These are phyloP conservation scores for Beta macrorhiza DNA, from an alignment of 179 eudicot genomes.

Conservation along the genomic window DNA sequence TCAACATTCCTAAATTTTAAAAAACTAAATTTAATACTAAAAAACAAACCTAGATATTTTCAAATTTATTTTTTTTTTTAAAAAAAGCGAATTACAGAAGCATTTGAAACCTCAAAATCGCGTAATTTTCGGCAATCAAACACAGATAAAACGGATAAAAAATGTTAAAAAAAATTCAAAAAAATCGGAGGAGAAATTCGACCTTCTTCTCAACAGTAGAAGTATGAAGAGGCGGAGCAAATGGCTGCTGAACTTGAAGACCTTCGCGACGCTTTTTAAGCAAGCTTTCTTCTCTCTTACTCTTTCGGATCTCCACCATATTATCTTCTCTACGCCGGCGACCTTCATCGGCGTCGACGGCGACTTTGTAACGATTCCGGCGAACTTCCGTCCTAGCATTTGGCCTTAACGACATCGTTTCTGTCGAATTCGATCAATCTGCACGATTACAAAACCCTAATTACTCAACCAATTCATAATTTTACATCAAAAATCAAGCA, in stretches of 20 bases:
- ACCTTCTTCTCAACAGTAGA: constrained; percentile 61
- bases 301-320: constrained; percentile 84
- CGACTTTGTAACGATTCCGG: constrained; percentile 72
- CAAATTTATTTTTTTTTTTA: no score
- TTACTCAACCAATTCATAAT: background rate
- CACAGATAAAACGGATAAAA: background rate
- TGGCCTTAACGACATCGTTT: constrained; percentile 65
- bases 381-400: constrained; percentile 61
- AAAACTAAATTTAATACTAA: no score
- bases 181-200: background rate
- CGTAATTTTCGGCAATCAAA: background rate
- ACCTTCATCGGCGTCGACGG: constrained; percentile 85
- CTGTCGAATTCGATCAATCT: background rate
- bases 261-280: constrained; percentile 86
- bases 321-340: constrained; percentile 78
- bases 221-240: constrained; percentile 38
- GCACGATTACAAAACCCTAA: constrained; percentile 5
- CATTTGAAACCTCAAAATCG: background rate
- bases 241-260: constrained; percentile 39
- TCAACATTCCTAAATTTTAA: no score
- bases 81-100: no score
- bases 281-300: constrained; percentile 71
- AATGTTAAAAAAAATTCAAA: no score
- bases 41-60: no score
- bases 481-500: background rate